phyloP scores from a whole-genome alignment of 2,329 filamentous ascomycete genomes.

The Sporothrix globosa region DNA sequence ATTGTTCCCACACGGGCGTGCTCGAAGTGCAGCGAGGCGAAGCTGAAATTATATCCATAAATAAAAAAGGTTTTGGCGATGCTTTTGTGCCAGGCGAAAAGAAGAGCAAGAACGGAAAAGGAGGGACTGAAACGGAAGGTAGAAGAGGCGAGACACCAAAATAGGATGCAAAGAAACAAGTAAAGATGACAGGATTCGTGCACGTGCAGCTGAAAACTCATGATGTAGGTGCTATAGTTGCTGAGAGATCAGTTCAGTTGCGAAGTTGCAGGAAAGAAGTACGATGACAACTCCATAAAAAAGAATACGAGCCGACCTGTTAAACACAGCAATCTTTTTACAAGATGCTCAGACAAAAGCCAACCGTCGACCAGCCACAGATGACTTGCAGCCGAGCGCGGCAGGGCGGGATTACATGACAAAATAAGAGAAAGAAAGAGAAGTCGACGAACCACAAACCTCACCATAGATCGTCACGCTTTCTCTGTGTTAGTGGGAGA shows the following conservation, averaged over 20 bases:
- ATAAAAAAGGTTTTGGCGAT: slow-evolving; percentile 31
- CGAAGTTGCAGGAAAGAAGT: too few species aligned
- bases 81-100: slow-evolving; percentile 27
- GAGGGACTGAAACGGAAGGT: not conserved
- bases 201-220: too few species aligned
- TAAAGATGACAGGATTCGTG: not conserved
- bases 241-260: too few species aligned
- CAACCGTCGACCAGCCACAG: not conserved
- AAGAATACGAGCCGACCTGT: too few species aligned
- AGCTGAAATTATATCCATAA: slow-evolving; percentile 21
- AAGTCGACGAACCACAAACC: not conserved
- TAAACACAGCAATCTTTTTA: too few species aligned
- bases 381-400: not conserved
- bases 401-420: not conserved
- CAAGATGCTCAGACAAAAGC: not conserved
- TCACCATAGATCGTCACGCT: not conserved
- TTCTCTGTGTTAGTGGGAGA: not conserved
- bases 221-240: too few species aligned
- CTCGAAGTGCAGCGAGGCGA: not conserved
- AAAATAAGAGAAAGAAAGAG: not conserved
- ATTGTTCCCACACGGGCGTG: not conserved
- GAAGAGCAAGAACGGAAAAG: slow-evolving; percentile 1
- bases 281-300: too few species aligned
- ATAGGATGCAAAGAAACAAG: not conserved
- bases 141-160: not conserved